Evolutionary conservation across 2,329 filamentous ascomycete species (phyloP).

Genomic region (Camillea tinctor): DNA sequence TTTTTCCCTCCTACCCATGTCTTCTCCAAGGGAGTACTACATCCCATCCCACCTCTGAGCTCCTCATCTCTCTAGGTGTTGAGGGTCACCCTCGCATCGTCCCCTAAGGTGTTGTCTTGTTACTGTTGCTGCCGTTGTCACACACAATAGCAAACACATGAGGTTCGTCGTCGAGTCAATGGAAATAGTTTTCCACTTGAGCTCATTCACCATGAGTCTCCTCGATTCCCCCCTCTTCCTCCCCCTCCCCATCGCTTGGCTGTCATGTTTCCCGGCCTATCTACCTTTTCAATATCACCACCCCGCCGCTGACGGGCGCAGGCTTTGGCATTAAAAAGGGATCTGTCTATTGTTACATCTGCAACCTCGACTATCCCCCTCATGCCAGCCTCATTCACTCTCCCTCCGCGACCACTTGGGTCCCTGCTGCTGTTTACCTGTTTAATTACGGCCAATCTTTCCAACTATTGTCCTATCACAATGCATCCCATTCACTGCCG

Average conservation of each 20-base stretch:
- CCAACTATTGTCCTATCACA: neutral
- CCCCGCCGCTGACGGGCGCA: neutral
- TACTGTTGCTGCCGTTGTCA: too few species aligned
- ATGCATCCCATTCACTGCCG: neutral
- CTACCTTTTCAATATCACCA: neutral
- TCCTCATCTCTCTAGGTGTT: neutral
- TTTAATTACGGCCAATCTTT: neutral
- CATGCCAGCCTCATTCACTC: neutral
- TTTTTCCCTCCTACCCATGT: constrained; percentile 2
- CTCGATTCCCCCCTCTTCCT: neutral
- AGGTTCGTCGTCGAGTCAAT: neutral
- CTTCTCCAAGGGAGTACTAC: neutral
- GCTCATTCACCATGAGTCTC: neutral
- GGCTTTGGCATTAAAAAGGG: neutral
- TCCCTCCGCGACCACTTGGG: neutral
- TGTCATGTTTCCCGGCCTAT: neutral
- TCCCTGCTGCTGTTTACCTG: neutral
- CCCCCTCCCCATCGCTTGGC: too few species aligned
- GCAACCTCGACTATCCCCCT: neutral
- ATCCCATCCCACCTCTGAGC: neutral
- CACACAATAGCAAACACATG: neutral
- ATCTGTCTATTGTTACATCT: neutral
- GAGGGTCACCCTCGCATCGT: neutral
- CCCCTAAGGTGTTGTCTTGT: neutral
- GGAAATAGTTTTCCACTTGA: neutral